Conservation (phyloP, 1,284 basidiomycete genomes). For the Leucoagaricus sp. region DNA sequence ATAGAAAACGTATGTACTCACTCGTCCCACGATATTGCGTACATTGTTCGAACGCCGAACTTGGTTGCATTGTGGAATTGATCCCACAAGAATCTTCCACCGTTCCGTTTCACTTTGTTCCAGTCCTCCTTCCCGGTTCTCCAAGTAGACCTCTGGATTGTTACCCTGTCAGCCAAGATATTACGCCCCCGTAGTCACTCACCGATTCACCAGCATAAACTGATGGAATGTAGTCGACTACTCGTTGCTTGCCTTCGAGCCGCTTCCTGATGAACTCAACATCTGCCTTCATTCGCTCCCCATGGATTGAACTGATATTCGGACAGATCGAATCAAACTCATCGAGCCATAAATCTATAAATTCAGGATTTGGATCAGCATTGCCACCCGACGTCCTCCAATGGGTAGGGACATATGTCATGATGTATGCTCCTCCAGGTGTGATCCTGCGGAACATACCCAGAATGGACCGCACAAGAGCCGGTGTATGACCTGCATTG, state of each 20-base stretch:
- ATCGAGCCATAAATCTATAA: conserved; percentile 64
- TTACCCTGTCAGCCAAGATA: no score
- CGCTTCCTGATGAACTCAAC: conserved; percentile 54
- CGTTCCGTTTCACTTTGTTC: no score
- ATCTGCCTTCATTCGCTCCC: conserved; percentile 61
- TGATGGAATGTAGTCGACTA: conserved; percentile 76
- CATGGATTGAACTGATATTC: conserved; percentile 73
- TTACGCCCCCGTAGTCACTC: no score
- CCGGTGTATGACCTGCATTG: conserved; percentile 60
- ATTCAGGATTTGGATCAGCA: conserved; percentile 63
- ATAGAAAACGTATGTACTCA: no score
- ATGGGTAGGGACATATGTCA: conserved; percentile 64
- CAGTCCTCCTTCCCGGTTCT: no score
- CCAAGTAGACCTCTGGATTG: no score
- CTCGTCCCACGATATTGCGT: no score
- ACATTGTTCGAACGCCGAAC: no score
- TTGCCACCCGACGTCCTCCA: conserved; percentile 73
- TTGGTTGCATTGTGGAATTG: no score
- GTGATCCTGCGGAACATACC: conserved; percentile 57
- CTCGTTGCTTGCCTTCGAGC: conserved; percentile 46
- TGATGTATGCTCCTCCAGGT: conserved; percentile 71
- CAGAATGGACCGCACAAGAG: conserved; percentile 53
- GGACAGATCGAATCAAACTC: conserved; percentile 76
- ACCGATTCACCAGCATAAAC: conserved; percentile 76
- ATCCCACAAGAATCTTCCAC: no score